Evolutionary conservation across 345 rosid genomes (phyloP), one percentile per base, ranked within the genome.

Genomic region (Eucalyptus coolabah): DNA sequence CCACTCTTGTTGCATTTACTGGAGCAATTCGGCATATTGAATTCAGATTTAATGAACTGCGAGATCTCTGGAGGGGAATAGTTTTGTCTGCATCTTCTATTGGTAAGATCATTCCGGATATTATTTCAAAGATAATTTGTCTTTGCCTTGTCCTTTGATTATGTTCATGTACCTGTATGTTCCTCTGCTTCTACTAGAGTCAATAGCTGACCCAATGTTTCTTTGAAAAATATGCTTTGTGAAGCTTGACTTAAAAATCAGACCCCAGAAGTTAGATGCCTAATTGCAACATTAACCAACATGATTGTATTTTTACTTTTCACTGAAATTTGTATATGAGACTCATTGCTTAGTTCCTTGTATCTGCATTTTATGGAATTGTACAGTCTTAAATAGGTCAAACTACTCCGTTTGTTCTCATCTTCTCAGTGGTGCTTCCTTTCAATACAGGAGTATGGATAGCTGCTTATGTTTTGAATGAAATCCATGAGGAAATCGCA

Each of bases 41-140:
- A 91, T 97, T 97, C 91, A 93, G 96, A 60, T 97, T 97, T 92
- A 94, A 96, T 86, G 98, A 97, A 91, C 94, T 97, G 91, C 96
- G 89, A 93, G 98, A 97, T 92, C 96, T 96, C 80, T 96, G 97
- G 99, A 91, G 91, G 88, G 99, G 98, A 67, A 96, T 96, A 86
- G 94, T 95, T 53, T 93, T 97, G 91, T 94, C 99, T 86, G 94
- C 95, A 50, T 90, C 91, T 89, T 91, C 96, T 59, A 91, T 97
- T 24, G 94, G 97, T 97, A 95, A 81, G 50, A 56, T 87, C 87
- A 65, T 87, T 59, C 87, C 24, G 42, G n/a, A 34, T 54, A 83
- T 77, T 86, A 44, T 53, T 50, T 50, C 30, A 34, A 50, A 86
- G 59, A 37, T 51, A 32, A 47, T 47, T 44, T 88, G 40, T 42